These are phyloP conservation scores for Stereocaulon alpinum DNA, from an alignment of 495 filamentous ascomycete genomes.

Conservation along the genomic window DNA sequence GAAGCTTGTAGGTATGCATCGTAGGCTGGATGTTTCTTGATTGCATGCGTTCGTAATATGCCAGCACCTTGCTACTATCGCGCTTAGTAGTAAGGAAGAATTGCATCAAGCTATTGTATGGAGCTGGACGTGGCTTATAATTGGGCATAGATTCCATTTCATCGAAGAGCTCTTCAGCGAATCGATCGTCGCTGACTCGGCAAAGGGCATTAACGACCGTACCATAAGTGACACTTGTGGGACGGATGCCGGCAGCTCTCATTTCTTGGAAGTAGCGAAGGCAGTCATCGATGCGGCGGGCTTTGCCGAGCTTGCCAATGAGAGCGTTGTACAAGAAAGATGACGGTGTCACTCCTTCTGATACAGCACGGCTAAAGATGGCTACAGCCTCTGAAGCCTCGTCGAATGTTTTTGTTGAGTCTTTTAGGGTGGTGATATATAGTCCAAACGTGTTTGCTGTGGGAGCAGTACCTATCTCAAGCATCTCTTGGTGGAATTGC, in stretches of 20 bases:
- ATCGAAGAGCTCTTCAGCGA: constrained; percentile 94
- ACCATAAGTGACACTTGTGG: constrained; percentile 94
- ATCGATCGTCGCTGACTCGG: constrained; percentile 93
- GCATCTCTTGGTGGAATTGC: constrained; percentile 81
- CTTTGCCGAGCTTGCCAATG: constrained; percentile 96
- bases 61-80: constrained; percentile 85
- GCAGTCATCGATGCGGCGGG: constrained; percentile 93
- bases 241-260: constrained; percentile 83
- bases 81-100: constrained; percentile 97
- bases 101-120: constrained; percentile 98
- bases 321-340: constrained; percentile 98
- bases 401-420: constrained; percentile 93
- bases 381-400: constrained; percentile 93
- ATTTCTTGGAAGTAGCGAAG: constrained; percentile 97
- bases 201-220: constrained; percentile 96
- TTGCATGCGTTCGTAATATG: constrained; percentile 92
- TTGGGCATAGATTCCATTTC: constrained; percentile 99
- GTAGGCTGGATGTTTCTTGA: constrained; percentile 80
- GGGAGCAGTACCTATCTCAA: constrained; percentile 76
- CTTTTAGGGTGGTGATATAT: constrained; percentile 96
- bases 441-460: constrained; percentile 96
- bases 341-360: constrained; percentile 89
- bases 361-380: constrained; percentile 87
- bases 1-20: constrained; percentile 92
- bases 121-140: constrained; percentile 93